A percentile compares a stretch with the other conserved stretches of the same genome.
phyloP scores from a whole-genome alignment of 2,329 filamentous ascomycete species.

The Hysterium pulicare region DNA sequence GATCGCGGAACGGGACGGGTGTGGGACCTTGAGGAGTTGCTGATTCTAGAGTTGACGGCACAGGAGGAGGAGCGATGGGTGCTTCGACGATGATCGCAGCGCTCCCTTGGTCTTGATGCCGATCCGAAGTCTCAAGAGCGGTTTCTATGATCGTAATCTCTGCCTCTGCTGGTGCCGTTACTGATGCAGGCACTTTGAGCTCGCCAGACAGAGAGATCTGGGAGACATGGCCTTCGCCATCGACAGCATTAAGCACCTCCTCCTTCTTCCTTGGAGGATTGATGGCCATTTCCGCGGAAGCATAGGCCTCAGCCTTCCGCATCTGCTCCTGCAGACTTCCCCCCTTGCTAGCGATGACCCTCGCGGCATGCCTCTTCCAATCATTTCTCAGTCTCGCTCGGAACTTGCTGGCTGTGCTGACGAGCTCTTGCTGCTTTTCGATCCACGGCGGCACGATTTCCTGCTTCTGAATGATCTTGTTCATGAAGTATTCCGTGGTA shows the following conservation, averaged over 20 bases:
- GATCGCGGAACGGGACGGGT: slow-evolving; percentile 68
- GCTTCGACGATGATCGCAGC: background rate
- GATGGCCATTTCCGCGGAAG: slow-evolving; percentile 65
- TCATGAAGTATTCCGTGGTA: slow-evolving; percentile 97
- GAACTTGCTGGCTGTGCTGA: slow-evolving; percentile 66
- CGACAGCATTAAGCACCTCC: slow-evolving; percentile 45
- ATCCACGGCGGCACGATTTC: slow-evolving; percentile 98
- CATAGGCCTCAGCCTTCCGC: slow-evolving; percentile 66
- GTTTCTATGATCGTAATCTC: slow-evolving; percentile 39
- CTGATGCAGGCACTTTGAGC: slow-evolving; percentile 27
- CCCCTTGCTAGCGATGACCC: slow-evolving; percentile 73
- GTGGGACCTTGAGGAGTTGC: slow-evolving; percentile 39
- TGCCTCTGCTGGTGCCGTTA: slow-evolving; percentile 12
- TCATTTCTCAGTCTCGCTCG: slow-evolving; percentile 71
- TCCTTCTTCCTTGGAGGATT: slow-evolving; percentile 54
- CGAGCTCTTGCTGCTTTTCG: slow-evolving; percentile 92
- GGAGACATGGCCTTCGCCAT: slow-evolving; percentile 44
- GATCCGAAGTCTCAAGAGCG: slow-evolving; percentile 13
- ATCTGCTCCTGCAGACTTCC: slow-evolving; percentile 74
- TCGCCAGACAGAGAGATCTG: slow-evolving; percentile 48
- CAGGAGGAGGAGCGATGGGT: slow-evolving; percentile 15
- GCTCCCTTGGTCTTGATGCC: slow-evolving; percentile 3
- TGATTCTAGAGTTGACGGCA: slow-evolving; percentile 1
- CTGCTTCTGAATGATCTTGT: slow-evolving; percentile 96
- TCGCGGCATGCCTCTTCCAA: slow-evolving; percentile 79